phyloP scores from a whole-genome alignment of 768 basidiomycete genomes.

The Tephrocybe sp. region DNA sequence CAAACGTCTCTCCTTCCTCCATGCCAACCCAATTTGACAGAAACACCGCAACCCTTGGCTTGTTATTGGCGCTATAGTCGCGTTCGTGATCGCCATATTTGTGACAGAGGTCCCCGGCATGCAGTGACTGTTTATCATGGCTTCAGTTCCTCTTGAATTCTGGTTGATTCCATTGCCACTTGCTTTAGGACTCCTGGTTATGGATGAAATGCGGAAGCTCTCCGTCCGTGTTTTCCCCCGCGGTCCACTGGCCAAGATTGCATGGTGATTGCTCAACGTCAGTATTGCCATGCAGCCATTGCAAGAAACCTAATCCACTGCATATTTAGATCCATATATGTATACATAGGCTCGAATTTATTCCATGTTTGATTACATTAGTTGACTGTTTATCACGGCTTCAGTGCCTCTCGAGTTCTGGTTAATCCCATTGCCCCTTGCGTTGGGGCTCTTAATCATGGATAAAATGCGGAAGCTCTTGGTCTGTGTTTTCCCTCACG shows the following conservation, averaged over 20 bases:
- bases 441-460: slow-evolving; percentile 36
- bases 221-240: slow-evolving; percentile 28
- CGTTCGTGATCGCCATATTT: slow-evolving; percentile 39
- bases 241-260: slow-evolving; percentile 19
- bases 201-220: slow-evolving; percentile 47
- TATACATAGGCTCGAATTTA: too few relatives aligned
- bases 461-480: slow-evolving; percentile 47
- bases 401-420: slow-evolving; percentile 49
- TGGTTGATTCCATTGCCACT: slow-evolving; percentile 49
- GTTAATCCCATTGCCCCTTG: slow-evolving; percentile 46
- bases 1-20: slow-evolving; percentile 41
- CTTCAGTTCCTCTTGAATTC: slow-evolving; percentile 45
- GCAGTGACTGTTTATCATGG: slow-evolving; percentile 41
- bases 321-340: too few relatives aligned
- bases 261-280: slow-evolving; percentile 21
- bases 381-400: slow-evolving; percentile 39
- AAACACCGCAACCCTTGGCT: slow-evolving; percentile 43
- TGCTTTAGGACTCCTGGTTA: slow-evolving; percentile 36
- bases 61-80: slow-evolving; percentile 14
- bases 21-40: slow-evolving; percentile 47
- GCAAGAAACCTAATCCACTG: too few relatives aligned
- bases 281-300: too few relatives aligned
- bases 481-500: slow-evolving; percentile 27
- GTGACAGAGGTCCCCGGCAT: slow-evolving; percentile 44
- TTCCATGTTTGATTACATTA: too few relatives aligned